Base-by-base conservation (phyloP, 1,139 yeast species). In the Maudiozyma humilis region DNA sequence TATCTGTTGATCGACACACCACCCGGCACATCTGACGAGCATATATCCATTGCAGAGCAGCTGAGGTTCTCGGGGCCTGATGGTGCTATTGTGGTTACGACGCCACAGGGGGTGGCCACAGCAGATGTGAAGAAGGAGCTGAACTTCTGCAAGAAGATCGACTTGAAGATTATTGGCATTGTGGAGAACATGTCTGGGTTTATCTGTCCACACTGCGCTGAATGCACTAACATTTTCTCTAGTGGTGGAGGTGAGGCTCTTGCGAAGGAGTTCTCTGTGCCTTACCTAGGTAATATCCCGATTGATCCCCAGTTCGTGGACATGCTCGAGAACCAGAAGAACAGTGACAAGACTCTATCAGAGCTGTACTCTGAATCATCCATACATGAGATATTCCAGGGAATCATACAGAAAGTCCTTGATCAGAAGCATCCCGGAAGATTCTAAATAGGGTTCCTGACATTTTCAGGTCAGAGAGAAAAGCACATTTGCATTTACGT, bases 21-120 rank as follows among this genome's bases (percentile, higher is more conserved):
- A 0, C 99, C 99, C 0, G 99, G 99, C 0, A 91, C 99, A 0
- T 83, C 95, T 0, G 99, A 93, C 63, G 99, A 93, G 63, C 99
- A 93, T 64, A 91, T 93, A 37, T 89, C 96, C 2, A 82, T 93
- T 27, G 97, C 96, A 1, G 97, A 93, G 62, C 94, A 87, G 60
- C 71, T 91, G 41, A 67, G 85, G 47, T 80, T 78, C 43, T 79
- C 83, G 8, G 74, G 77, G 1, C 89, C 94, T 1, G 95, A 87
- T 56, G 97, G 98, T 0, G 96, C 96, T 0, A 78, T 93, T 3
- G 75, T 93, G 6, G 98, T 93, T 1, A 91, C 99, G 0, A 93
- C 98, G 0, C 98, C 99, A 0, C 99, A 93, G 61, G 81, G 80
- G 53, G 93, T 93, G 7, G 88, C 97, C 0, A 76, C 93, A 6